Evolutionary conservation across 2,329 filamentous ascomycete species (phyloP), one percentile per base, ranked within the genome.

Genomic region (Sporothrix curviconia): DNA sequence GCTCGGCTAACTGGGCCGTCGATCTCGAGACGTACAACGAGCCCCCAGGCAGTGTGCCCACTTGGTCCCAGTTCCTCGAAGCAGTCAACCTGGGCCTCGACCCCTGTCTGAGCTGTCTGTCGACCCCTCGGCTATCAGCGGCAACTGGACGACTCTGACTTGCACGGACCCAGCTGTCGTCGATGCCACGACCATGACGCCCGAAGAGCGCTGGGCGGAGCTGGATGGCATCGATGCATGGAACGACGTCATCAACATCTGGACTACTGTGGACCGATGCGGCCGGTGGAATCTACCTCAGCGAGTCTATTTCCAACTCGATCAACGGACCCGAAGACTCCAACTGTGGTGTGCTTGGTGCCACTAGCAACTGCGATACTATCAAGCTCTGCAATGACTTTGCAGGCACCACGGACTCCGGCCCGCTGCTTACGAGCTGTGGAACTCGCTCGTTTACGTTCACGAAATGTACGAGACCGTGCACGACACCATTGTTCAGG

Each of bases 171-270:
- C 34, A 3, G 44, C 50, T 8, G 59, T 60, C 9, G 56, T 44
- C n/a, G 11, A 57, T 24, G 28, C 39, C 2, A 8, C 47, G 5
- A 37, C 58, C 22, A 49, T 53, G n/a, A 47, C 55, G 1, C 43
- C 64, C 2, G 22, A 55, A 3, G 37, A 64, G 28, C 67, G 65
- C 25, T 71, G 67, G 68, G 56, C 60, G 3, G 49, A 7, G 12
- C 12, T 71, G 32, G 58, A 66, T 43, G 53, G 61, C 2, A 56
- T 62, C 9, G 60, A 54, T 19, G 68, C 69, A 4, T 70, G 67
- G 69, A 9, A 5, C 0, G 66, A 70, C 39, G 60, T 64, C 4
- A 56, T 67, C 8, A 42, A 30, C 9, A 61, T 62, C 3, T 70
- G 65, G 66, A 32, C 37, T 0, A 59, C 61, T 3, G 57, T 51